Percentiles rank a stretch among this genome's conserved stretches.
phyloP scores from a whole-genome alignment of 2,329 filamentous ascomycete genomes.

The Fusarium kyushuense region DNA sequence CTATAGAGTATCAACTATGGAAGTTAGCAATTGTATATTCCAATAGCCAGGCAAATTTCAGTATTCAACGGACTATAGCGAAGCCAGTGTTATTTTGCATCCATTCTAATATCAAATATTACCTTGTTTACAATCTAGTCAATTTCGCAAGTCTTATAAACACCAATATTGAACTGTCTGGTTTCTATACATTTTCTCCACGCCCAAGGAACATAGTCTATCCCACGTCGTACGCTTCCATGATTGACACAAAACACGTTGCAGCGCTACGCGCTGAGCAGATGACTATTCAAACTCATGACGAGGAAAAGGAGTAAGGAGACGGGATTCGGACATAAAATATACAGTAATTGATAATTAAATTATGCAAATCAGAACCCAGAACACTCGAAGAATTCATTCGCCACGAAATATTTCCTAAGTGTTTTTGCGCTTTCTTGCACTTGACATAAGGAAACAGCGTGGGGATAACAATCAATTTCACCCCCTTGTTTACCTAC shows the following conservation, averaged over 20 bases:
- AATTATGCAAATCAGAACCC: not conserved
- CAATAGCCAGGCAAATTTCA: too few species aligned
- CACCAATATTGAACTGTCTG: not conserved
- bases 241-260: not conserved
- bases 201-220: not conserved
- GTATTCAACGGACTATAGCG: too few species aligned
- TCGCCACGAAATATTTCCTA: not conserved
- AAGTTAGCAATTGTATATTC: too few species aligned
- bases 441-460: not conserved
- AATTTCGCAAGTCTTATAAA: not conserved
- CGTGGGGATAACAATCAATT: not conserved
- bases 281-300: not conserved
- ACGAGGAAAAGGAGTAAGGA: not conserved
- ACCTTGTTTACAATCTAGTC: too few species aligned
- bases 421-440: not conserved
- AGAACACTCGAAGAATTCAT: not conserved
- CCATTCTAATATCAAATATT: not conserved
- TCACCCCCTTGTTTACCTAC: not conserved
- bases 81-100: not conserved
- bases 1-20: slow-evolving; percentile 6
- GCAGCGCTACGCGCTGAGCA: not conserved
- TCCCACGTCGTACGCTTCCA: not conserved
- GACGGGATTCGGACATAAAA: not conserved
- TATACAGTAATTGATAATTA: not conserved
- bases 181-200: not conserved